A percentile compares a stretch with the other conserved stretches of the same genome.
Conservation (phyloP, 176 grass and related monocot species). For the Raddia distichophylla region DNA sequence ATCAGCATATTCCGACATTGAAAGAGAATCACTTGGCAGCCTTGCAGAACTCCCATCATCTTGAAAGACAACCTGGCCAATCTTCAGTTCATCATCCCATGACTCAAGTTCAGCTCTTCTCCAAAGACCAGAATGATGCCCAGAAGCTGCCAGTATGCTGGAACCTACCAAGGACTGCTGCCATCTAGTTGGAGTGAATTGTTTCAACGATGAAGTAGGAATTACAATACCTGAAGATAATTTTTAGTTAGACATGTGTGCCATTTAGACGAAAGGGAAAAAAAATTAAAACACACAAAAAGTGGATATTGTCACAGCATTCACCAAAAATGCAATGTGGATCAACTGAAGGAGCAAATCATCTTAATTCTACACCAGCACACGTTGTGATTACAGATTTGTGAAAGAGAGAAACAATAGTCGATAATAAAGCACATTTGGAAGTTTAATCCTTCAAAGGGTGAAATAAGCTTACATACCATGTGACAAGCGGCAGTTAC, state of each 20-base stretch:
- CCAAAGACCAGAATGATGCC: conserved; percentile 63
- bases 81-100: conserved; percentile 76
- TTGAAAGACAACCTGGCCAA: conserved; percentile 70
- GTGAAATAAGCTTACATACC: conserved; percentile 69
- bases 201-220: conserved; percentile 68
- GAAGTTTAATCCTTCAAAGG: conserved; percentile 26
- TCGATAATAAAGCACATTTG: conserved; percentile 15
- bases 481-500: conserved; percentile 94
- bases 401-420: background rate
- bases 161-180: conserved; percentile 83
- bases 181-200: conserved; percentile 72
- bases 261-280: background rate
- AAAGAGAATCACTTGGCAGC: conserved; percentile 66
- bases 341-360: conserved; percentile 21
- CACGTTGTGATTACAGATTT: background rate
- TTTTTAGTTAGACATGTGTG: conserved; percentile 42
- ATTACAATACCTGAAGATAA: conserved; percentile 60
- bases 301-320: background rate
- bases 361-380: conserved; percentile 4
- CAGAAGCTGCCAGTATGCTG: conserved; percentile 65
- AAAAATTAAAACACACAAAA: background rate
- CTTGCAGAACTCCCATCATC: conserved; percentile 71
- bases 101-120: conserved; percentile 86
- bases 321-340: background rate
- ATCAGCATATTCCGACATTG: conserved; percentile 71